Evolutionary conservation across 306 rosid species (phyloP).

Genomic region (Trifolium dubium): DNA sequence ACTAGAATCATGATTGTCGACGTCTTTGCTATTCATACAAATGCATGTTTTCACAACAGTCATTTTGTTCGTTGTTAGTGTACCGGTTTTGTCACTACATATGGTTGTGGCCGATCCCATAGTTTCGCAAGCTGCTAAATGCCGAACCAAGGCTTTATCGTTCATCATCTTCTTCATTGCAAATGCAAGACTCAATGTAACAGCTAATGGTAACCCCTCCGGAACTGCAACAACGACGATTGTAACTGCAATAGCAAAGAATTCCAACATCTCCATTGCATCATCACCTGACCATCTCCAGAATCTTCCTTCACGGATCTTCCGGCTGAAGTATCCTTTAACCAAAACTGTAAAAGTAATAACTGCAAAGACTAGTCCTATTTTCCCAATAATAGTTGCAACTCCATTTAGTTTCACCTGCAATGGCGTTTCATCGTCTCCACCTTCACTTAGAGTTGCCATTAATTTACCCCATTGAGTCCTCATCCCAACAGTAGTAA

Average conservation of each 20-base stretch:
- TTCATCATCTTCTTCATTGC: slow-evolving; percentile 99
- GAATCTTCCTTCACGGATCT: slow-evolving; percentile 66
- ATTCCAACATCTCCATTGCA: slow-evolving; percentile 74
- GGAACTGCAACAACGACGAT: slow-evolving; percentile 98
- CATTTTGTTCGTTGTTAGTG: slow-evolving; percentile 92
- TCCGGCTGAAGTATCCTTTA: slow-evolving; percentile 68
- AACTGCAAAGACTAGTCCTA: slow-evolving; percentile 81
- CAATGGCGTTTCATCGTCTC: slow-evolving; percentile 95
- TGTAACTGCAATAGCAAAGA: slow-evolving; percentile 90
- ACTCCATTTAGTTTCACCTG: slow-evolving; percentile 96
- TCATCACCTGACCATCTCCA: slow-evolving; percentile 79
- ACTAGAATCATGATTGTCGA: slow-evolving; percentile 44
- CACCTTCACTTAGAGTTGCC: slow-evolving; percentile 96
- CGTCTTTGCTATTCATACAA: slow-evolving; percentile 70
- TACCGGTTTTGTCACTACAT: slow-evolving; percentile 96
- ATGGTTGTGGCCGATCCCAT: slow-evolving; percentile 97
- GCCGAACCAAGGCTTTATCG: slow-evolving; percentile 89
- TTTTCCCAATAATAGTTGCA: slow-evolving; percentile 90
- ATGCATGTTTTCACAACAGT: slow-evolving; percentile 89
- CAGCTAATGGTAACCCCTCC: slow-evolving; percentile 91
- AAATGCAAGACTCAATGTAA: slow-evolving; percentile 93
- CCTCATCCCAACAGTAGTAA: slow-evolving; percentile 95
- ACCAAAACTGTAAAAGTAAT: slow-evolving; percentile 80
- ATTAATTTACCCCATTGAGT: slow-evolving; percentile 98
- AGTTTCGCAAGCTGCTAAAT: slow-evolving; percentile 95